Conservation (phyloP, 495 filamentous ascomycete genomes). For the Aspergillus nidulans region DNA sequence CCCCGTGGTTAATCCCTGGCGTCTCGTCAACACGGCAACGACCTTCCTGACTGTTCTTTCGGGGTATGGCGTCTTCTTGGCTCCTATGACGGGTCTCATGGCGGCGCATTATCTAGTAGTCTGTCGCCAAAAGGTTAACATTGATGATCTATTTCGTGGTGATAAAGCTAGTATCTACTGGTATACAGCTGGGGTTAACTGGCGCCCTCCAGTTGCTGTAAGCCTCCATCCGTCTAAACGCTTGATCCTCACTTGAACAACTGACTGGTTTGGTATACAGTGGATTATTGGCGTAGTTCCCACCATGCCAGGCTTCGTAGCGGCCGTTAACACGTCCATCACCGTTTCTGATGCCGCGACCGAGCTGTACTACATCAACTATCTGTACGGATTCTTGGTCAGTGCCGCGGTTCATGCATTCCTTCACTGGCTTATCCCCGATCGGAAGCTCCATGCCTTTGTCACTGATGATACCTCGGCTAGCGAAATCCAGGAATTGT, state of each 20-base stretch:
- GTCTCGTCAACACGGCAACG: background rate
- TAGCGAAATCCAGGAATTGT: too few species aligned
- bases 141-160: background rate
- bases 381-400: background rate
- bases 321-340: background rate
- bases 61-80: background rate
- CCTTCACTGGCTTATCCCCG: background rate
- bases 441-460: background rate
- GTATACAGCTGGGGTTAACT: background rate
- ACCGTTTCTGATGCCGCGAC: background rate
- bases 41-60: background rate
- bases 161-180: background rate
- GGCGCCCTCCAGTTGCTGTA: background rate
- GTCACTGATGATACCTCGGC: too few species aligned
- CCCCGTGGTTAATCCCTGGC: background rate
- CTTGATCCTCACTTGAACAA: background rate
- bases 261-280: background rate
- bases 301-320: background rate
- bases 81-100: background rate
- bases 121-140: background rate
- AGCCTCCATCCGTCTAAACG: background rate
- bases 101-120: background rate
- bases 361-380: background rate
- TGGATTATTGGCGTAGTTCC: background rate
- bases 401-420: background rate